Evolutionary conservation across 345 rosid genomes (phyloP), one percentile per base, ranked within the genome.

Genomic region (Nephelium lappaceum): DNA sequence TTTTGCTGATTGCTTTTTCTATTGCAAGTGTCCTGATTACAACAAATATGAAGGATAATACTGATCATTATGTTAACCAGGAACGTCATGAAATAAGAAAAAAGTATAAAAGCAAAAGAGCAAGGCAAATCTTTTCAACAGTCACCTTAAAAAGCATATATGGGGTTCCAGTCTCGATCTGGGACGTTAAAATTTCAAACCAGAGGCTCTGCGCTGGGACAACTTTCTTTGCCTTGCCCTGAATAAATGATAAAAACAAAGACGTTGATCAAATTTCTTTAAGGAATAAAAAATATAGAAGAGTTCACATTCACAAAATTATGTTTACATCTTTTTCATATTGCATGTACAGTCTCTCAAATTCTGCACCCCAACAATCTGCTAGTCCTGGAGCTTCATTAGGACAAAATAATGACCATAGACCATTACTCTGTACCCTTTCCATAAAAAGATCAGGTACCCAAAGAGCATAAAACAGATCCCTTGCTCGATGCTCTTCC

Each of bases 111-210:
- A 23, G 25, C 53, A 47, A 53, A 55, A 57, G 0, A 42, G 57
- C 18, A 74, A 19, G 6, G 60, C 45, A 11, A 61, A 67, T 14
- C 36, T 15, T 4, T 16, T 5, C 9, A 68, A 15, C 15, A 70
- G 49, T 71, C 72, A 92, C 99, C 98, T 95, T 95, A 81, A 88
- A 93, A 65, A 95, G 92, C 98, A 95, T 95, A 79, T 95, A 95
- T 8, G 99, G 99, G 23, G 97, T 95, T 53, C 99, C 99, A 41
- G 99, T 95, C 84, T 95, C 99, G 18, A 95, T 91, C 76, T 95
- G 99, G 24, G 99, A 92, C 57, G 82, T 92, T 77, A 95, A 81
- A 47, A 95, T 86, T 81, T 91, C 98, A 82, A 89, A 91, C 98
- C 98, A 95, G 3, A 92, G 91, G 78, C 80, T 87, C 68, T 89